Base-by-base conservation (phyloP, 225 moss, liverwort and hornwort genomes). In the Anthoceros angustus region DNA sequence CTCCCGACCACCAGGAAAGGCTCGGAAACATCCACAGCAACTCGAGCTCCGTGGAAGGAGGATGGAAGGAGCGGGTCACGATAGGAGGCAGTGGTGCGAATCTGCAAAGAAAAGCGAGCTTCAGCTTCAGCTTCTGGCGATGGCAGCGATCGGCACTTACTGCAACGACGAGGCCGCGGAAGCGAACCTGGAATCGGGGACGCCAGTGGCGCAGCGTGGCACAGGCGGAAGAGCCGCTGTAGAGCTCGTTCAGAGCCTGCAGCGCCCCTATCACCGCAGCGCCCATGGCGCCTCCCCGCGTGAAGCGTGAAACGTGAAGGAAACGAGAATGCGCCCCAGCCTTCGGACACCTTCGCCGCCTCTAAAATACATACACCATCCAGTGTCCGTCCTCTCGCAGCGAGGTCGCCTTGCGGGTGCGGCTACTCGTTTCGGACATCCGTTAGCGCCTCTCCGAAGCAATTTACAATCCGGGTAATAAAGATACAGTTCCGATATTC, bases 21-120 rank as follows among this genome's bases (percentile, higher is more conserved):
- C 10, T 55, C 8, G n/a, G 55, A 55, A 18, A 55, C 55, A 23
- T 15, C 55, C 55, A 55, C 55, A 23, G 55, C 55, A 1, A 55
- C 23, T 8, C 55, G 55, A 12, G 55, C 5, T 32, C 32, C 32
- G 4, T 32, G 32, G 46, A 18, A 12, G 46, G 46, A 18, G 55
- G 55, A 55, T 23, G 55, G 55, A 18, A 55, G 55, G n/a, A 55
- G 14, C 55, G 55, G 55, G n/a, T 55, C 55, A 23, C 55, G 55
- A 12, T 5, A 23, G 7, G 55, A 20, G 7, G 55, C 18, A 18
- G 18, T 20, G 55, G 12, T 15, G 55, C 8, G 14, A 15, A 5
- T 23, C 55, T 55, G 55, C 55, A 20, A 5, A 18, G 46, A 12
- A 18, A 18, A 12, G 46, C 18, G 5, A 18, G 46, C 46, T 12